Evolutionary conservation across 306 rosid genomes (phyloP).

Genomic region (Sindora glabra): DNA sequence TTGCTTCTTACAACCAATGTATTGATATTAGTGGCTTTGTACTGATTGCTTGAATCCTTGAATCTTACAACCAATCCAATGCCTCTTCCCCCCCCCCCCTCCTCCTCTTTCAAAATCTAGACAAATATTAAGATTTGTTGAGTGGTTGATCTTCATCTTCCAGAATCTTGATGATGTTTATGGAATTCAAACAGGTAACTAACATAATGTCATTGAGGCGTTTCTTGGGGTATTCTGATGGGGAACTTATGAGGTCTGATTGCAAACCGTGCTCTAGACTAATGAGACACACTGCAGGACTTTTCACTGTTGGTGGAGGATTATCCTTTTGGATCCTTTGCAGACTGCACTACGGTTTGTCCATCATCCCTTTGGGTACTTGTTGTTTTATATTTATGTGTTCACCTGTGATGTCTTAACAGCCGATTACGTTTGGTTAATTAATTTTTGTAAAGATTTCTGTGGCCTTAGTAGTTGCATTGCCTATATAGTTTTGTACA

Average conservation of each 20-base stretch:
- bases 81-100: no score
- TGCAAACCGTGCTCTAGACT: slow-evolving; percentile 78
- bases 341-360: slow-evolving; percentile 78
- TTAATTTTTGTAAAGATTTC: not conserved
- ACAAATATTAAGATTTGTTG: not conserved
- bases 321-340: slow-evolving; percentile 85
- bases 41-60: not conserved
- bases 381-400: not conserved
- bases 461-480: not conserved
- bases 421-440: not conserved
- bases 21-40: not conserved
- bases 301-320: slow-evolving; percentile 80
- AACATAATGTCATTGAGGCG: slow-evolving; percentile 64
- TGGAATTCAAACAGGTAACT: slow-evolving; percentile 18
- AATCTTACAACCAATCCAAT: no score
- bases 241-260: slow-evolving; percentile 81
- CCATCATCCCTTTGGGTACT: not conserved
- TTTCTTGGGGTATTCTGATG: slow-evolving; percentile 73
- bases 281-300: slow-evolving; percentile 80
- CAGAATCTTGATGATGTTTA: not conserved
- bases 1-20: not conserved
- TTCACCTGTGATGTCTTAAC: not conserved
- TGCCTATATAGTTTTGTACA: not conserved
- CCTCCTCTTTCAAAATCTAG: not conserved
- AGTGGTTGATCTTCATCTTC: not conserved